Evolutionary conservation across 1,284 basidiomycete genomes (phyloP).

Genomic region (Veloboletus limbatus): DNA sequence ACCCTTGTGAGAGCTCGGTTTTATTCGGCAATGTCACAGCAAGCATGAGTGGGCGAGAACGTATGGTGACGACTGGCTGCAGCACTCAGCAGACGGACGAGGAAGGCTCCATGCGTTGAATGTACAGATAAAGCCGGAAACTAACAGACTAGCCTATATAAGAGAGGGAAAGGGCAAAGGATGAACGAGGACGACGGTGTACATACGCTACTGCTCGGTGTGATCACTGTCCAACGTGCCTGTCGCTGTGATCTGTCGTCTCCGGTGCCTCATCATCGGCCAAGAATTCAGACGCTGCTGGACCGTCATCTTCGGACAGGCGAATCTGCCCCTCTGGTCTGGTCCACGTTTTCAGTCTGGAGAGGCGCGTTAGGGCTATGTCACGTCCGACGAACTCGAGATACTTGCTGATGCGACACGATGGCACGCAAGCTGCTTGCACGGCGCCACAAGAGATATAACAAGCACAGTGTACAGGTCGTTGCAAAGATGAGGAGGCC

Average conservation of each 20-base stretch:
- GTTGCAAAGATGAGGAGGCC: conserved; percentile 58
- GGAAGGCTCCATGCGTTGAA: conserved; percentile 1
- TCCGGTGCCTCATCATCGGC: conserved; percentile 50
- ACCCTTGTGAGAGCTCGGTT: neutral
- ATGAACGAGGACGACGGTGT: neutral
- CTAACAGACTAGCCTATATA: conserved; percentile 1
- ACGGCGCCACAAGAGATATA: conserved; percentile 67
- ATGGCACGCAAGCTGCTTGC: conserved; percentile 55
- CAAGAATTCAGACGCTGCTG: conserved; percentile 61
- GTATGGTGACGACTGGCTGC: neutral
- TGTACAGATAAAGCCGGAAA: neutral
- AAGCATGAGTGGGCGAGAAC: neutral
- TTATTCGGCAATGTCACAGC: neutral
- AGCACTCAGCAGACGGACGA: conserved; percentile 1
- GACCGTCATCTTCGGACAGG: conserved; percentile 70
- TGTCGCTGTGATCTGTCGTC: conserved; percentile 28
- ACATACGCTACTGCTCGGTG: conserved; percentile 9
- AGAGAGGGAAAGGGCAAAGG: neutral
- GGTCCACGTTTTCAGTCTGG: conserved; percentile 59
- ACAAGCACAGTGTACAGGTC: conserved; percentile 52
- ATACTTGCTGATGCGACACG: conserved; percentile 62
- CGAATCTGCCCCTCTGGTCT: conserved; percentile 58
- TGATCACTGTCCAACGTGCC: conserved; percentile 1
- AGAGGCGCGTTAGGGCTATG: conserved; percentile 2
- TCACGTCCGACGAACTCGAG: neutral